Percentiles rank a stretch among this genome's conserved stretches.
Conservation (phyloP, 371 early-diverging fungal species). For the Amoeboaphelidium protococcarum region DNA sequence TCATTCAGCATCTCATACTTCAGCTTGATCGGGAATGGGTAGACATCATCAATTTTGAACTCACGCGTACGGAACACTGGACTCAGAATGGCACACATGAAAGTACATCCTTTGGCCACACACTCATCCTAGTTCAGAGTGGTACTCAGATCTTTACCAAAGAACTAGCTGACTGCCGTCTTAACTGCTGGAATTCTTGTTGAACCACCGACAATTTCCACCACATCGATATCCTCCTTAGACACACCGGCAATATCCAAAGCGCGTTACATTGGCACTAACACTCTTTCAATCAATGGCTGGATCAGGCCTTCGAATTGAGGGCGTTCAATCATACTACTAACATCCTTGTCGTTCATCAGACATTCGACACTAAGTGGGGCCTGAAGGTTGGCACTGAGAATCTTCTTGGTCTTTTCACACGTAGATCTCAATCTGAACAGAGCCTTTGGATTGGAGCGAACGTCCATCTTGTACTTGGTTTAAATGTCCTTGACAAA, state of each 20-base stretch:
- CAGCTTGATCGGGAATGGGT: slow-evolving; percentile 41
- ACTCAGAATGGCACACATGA: slow-evolving; percentile 86
- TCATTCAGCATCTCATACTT: slow-evolving; percentile 12
- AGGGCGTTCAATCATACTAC: slow-evolving; percentile 4
- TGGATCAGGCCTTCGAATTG: slow-evolving; percentile 61
- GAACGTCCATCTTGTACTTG: slow-evolving; percentile 83
- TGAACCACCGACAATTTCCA: slow-evolving; percentile 78
- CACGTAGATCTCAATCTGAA: slow-evolving; percentile 68
- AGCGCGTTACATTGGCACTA: slow-evolving; percentile 39
- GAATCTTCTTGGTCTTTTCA: slow-evolving; percentile 87
- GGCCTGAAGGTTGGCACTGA: slow-evolving; percentile 73
- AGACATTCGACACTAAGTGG: slow-evolving; percentile 70
- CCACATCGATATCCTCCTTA: slow-evolving; percentile 55
- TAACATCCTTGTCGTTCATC: slow-evolving; percentile 4
- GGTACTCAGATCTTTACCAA: slow-evolving; percentile 48
- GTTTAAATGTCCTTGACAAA: slow-evolving; percentile 59
- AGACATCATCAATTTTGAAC: slow-evolving; percentile 67
- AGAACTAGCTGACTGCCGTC: slow-evolving; percentile 49
- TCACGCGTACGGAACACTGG: slow-evolving; percentile 95
- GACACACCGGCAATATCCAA: slow-evolving; percentile 46
- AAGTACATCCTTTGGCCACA: slow-evolving; percentile 78
- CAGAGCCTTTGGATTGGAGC: slow-evolving; percentile 59
- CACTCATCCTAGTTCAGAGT: slow-evolving; percentile 95
- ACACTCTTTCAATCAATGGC: slow-evolving; percentile 41
- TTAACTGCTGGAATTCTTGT: slow-evolving; percentile 84